Base-by-base conservation (phyloP, 2,329 filamentous ascomycete genomes). In the Fusarium sp. region DNA sequence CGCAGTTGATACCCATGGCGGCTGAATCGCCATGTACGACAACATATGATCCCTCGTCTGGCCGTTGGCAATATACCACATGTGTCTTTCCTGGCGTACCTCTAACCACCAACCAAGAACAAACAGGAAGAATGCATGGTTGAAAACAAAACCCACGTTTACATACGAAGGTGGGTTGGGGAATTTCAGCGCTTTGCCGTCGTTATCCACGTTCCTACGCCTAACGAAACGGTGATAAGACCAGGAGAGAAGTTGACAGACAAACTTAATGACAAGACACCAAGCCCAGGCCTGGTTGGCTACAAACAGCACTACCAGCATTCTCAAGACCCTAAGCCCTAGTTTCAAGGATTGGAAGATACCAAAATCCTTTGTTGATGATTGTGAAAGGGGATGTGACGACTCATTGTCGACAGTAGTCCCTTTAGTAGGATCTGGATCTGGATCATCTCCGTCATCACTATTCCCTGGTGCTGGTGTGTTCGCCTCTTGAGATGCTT, bases 61-160 rank as follows among this genome's bases (percentile, higher is more conserved):
- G 21, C 74, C 72, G 53, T 83, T 83, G 10, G 76, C 81, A 40
- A 67, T 54, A 16, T 77, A 28, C 82, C 81, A 83, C 16, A 80
- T 70, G 6, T 71, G 11, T 56, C 75, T 71, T 60, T 82, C 79
- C 11, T 52, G 43, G 2, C 56, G 59, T 16, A 65, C 49, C 10
- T 75, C 73, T 12, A 76, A n/a, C 49, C 71, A 78, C 6, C 52
- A 52, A 21, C 74, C 67, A n/a, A 75, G 13, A 23, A 63, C 67
- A 8, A 75, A 7, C 9, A 74, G 12, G 2, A 79, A 19, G 16
- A 64, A 11, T 9, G 61, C 3, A 9, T 75, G 66, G 13, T 58
- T 10, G 9, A 74, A n/a, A 16, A 33, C 32, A 18, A 44, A 13
- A 16, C 65, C 9, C 6, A 21, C n/a, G 11, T 28, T n/a, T 8